Base-by-base conservation (phyloP, 495 filamentous ascomycete species). In the Neurospora pannonica region DNA sequence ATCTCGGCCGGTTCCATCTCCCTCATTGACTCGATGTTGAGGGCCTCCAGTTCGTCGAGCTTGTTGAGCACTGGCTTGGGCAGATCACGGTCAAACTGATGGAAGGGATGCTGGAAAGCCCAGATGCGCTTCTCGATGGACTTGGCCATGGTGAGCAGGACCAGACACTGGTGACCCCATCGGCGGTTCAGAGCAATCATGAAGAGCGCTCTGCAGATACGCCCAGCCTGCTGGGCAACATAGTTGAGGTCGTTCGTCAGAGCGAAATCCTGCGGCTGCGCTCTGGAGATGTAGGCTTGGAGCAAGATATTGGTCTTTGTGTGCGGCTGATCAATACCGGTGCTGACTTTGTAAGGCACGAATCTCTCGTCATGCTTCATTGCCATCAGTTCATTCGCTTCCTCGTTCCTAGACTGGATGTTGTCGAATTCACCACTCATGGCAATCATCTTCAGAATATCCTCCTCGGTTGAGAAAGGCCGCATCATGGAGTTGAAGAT, bases 391-490 rank as follows among this genome's bases (percentile, higher is more conserved):
- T 98, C 96, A 71, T 91, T 89, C 10, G 90, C 88, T 79, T 99
- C 96, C 72, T 77, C 95, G 40, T 99, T 97, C 42, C 96, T 85
- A 7, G 91, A 92, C 80, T 97, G 94, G 72, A 99, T 95, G 74
- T 98, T 97, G 82, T 98, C 93, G 75, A 99, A 99, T 84, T 99
- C 96, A 67, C 94, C 94, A 76, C 94, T 97, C 89, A 94, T 91
- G 79, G 93, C 94, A 78, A 99, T 94, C 94, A 98, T 98, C 75
- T 90, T 90, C 37, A 99, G 84, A 37, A 97, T 90, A 79, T 98
- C 95, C 24, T 93, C 93, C 83, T 98, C 97, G 3, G 90, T 91
- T 8, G 94, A 89, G 13, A 86, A 86, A 17, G 93, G 89, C 31
- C 88, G 87, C 95, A 99, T 98, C 87, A 93, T 87, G 9, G 88